Conservation (phyloP, 106 monocot species). For the Dendrobium catenatum region DNA sequence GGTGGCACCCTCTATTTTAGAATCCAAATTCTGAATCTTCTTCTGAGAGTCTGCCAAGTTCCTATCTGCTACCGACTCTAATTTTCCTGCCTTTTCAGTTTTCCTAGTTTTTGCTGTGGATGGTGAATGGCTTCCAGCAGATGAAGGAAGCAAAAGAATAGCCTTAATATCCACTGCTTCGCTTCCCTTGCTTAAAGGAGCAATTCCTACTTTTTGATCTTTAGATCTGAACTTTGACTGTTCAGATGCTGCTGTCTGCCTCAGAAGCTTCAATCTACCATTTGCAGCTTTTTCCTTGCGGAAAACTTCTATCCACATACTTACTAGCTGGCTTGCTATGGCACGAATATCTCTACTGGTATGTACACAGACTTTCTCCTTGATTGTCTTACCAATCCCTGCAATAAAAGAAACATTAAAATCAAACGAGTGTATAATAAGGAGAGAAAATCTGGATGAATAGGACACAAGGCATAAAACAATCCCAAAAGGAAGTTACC, state of each 20-base stretch:
- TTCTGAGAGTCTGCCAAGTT: constrained; percentile 28
- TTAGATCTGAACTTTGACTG: constrained; percentile 38
- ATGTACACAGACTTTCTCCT: constrained; percentile 94
- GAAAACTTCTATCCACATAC: constrained; percentile 89
- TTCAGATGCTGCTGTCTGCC: constrained; percentile 31
- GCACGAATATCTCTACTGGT: constrained; percentile 96
- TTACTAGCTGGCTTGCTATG: constrained; percentile 89
- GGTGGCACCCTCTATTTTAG: constrained; percentile 16
- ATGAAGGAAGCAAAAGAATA: constrained; percentile 20
- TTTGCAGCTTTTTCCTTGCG: constrained; percentile 86
- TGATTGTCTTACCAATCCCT: constrained; percentile 91
- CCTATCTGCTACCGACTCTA: constrained; percentile 21
- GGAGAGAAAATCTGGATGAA: neutral
- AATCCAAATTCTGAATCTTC: constrained; percentile 18
- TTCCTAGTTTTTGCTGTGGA: constrained; percentile 36
- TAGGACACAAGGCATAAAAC: neutral
- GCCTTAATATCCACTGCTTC: constrained; percentile 33
- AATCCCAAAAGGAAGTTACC: neutral
- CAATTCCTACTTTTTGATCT: constrained; percentile 36
- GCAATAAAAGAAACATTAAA: constrained; percentile 12
- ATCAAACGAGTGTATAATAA: neutral
- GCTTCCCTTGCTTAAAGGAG: constrained; percentile 10
- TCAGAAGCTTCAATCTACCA: constrained; percentile 42
- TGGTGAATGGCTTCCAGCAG: constrained; percentile 30
- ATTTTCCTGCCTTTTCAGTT: constrained; percentile 24